These are phyloP conservation scores for Xerocomus nothofagi DNA, from an alignment of 1,284 basidiomycete genomes.

Conservation along the genomic window DNA sequence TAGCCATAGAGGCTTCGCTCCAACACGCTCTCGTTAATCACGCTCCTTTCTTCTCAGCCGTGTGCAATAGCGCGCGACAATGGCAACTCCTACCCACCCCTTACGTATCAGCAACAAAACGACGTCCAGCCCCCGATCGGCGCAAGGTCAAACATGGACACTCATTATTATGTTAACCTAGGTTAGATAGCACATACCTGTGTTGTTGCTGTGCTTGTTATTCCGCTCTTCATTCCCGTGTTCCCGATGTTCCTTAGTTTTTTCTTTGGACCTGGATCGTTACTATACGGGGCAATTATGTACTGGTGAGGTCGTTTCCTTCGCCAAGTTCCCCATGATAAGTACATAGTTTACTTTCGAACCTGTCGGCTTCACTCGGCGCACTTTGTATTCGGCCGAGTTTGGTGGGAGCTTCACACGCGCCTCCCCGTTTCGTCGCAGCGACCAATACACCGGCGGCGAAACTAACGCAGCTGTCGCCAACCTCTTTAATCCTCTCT, in stretches of 20 bases:
- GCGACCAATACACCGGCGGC: constrained; percentile 24
- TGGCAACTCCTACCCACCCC: neutral
- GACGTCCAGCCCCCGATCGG: neutral
- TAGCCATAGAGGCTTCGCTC: neutral
- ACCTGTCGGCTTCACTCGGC: constrained; percentile 17
- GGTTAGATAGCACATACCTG: constrained; percentile 4
- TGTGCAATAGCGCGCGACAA: constrained; percentile 1
- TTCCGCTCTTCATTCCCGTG: constrained; percentile 6
- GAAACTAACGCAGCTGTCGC: constrained; percentile 21
- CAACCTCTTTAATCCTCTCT: constrained; percentile 21
- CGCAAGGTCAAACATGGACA: neutral
- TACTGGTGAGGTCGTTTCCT: neutral
- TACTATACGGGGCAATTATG: constrained; percentile 7
- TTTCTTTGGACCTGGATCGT: constrained; percentile 1
- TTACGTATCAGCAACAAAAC: constrained; percentile 12
- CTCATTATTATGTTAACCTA: neutral
- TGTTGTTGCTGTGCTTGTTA: neutral
- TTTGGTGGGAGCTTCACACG: constrained; percentile 12
- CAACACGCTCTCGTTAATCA: neutral
- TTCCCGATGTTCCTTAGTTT: neutral
- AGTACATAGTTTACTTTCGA: neutral
- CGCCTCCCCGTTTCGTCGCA: constrained; percentile 1
- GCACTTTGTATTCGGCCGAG: constrained; percentile 15
- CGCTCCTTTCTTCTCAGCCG: constrained; percentile 2
- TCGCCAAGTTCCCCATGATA: neutral